phyloP scores from a whole-genome alignment of 129 eudicot species.

The Saposhnikovia divaricata region DNA sequence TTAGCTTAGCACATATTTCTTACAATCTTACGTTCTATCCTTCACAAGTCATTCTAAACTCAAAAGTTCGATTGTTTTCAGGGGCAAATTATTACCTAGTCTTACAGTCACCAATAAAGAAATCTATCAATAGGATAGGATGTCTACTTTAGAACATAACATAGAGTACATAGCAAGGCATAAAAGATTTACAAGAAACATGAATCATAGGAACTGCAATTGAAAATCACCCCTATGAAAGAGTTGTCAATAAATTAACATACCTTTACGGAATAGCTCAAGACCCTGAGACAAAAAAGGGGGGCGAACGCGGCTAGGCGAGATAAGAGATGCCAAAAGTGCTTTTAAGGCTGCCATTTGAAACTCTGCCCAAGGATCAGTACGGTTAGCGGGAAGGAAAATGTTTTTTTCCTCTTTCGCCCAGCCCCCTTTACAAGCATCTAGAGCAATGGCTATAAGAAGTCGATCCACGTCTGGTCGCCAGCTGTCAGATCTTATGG shows the following conservation, averaged over 20 bases:
- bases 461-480: conserved; percentile 57
- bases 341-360: conserved; percentile 88
- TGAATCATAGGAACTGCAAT: not conserved
- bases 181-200: not conserved
- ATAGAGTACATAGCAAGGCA: not conserved
- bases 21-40: not conserved
- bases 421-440: conserved; percentile 76
- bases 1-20: not conserved
- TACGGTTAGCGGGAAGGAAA: conserved; percentile 14
- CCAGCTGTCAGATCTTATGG: conserved; percentile 65
- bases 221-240: not conserved
- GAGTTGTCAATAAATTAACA: not conserved
- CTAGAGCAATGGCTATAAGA: conserved; percentile 41
- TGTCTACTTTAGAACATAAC: not conserved
- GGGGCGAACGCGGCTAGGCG: conserved; percentile 67
- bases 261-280: conserved; percentile 73
- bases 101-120: not conserved
- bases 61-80: not conserved
- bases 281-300: conserved; percentile 60
- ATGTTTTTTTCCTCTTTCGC: conserved; percentile 25
- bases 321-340: conserved; percentile 76
- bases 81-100: not conserved
- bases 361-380: conserved; percentile 45
- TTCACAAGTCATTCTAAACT: not conserved
- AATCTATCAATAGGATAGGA: not conserved